Base-by-base conservation (phyloP, 1,284 basidiomycete species). In the Baeospora myosura region DNA sequence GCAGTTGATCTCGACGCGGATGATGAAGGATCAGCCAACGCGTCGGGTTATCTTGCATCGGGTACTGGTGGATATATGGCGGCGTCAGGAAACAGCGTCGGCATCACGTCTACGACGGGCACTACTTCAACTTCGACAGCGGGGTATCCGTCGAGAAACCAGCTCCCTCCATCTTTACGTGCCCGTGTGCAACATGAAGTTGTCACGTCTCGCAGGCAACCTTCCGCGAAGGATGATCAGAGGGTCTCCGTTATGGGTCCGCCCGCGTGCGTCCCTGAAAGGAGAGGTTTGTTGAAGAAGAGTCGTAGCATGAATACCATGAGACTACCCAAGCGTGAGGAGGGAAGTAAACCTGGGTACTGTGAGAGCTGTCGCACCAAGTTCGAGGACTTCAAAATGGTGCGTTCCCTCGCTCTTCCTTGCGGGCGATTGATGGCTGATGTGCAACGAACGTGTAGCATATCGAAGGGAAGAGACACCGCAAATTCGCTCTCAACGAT, bases 331-430 rank as follows among this genome's bases (percentile, higher is more conserved):
- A 82, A 77, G 55, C 77, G 88, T 28, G 84, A 89, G 47, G 89
- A 91, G 65, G 85, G 77, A 40, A 85, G 76, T 56, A 97, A 91
- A 61, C 90, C 94, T 5, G 96, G 96, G 7, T 98, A 98, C 64
- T 99, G 96, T 64, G 96, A 99, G 60, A 96, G 94, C 61, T 99
- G 96, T 63, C 77, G 95, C 17, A 58, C 77, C 42, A 90, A 92
- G 60, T 99, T 94, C 58, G 82, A 86, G 0, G 86, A 97, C 62
- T 95, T 98, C 54, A 79, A 81, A 48, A 63, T 72, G 50, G 93
- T 95, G 52, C 57, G 81, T 32, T 42, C 42, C 41, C 12, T 8
- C 25, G 16, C 34, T 34, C 28, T 28, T 16, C 38, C 52, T 35
- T 40, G 43, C n/a, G 23, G 16, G 43, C 21, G 21, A 34, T 30